phyloP scores from a whole-genome alignment of 1,139 yeast species.

The Starmera stellimalicola region DNA sequence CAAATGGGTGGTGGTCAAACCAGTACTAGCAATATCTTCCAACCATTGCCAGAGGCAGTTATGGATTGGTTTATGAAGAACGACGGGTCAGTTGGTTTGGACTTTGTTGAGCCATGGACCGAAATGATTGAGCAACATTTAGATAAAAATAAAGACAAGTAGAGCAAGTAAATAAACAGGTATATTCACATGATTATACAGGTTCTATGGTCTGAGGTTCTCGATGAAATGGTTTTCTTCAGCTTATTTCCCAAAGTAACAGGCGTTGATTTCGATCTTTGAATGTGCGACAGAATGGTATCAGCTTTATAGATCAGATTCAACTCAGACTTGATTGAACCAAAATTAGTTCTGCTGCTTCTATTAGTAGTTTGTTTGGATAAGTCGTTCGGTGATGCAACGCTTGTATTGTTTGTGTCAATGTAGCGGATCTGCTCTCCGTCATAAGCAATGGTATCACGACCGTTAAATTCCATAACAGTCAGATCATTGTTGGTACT shows the following conservation, averaged over 20 bases:
- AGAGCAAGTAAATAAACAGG: too few species aligned
- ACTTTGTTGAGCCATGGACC: slow-evolving; percentile 85
- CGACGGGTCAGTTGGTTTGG: slow-evolving; percentile 57
- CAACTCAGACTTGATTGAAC: slow-evolving; percentile 16
- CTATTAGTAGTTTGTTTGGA: slow-evolving; percentile 15
- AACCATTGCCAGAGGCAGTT: slow-evolving; percentile 40
- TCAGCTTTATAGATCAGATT: slow-evolving; percentile 15
- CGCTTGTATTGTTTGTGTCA: slow-evolving; percentile 11
- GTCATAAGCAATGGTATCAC: slow-evolving; percentile 1
- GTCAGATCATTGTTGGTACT: slow-evolving; percentile 14
- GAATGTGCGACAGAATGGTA: slow-evolving; percentile 10
- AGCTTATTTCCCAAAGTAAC: not conserved
- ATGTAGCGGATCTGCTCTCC: slow-evolving; percentile 6
- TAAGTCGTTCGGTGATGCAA: slow-evolving; percentile 12
- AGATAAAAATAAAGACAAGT: slow-evolving; percentile 9
- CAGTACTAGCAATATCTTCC: slow-evolving; percentile 3
- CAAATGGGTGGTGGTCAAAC: slow-evolving; percentile 9
- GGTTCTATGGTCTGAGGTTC: not conserved
- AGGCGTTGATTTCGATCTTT: slow-evolving; percentile 17
- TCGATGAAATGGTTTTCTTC: not conserved
- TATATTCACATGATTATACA: slow-evolving; percentile 1
- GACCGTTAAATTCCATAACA: slow-evolving; percentile 17
- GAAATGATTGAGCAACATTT: slow-evolving; percentile 63
- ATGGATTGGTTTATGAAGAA: slow-evolving; percentile 68
- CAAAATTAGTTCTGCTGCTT: slow-evolving; percentile 14